Conservation (phyloP, 1,139 yeast genomes). For the Candida tropicalis region DNA sequence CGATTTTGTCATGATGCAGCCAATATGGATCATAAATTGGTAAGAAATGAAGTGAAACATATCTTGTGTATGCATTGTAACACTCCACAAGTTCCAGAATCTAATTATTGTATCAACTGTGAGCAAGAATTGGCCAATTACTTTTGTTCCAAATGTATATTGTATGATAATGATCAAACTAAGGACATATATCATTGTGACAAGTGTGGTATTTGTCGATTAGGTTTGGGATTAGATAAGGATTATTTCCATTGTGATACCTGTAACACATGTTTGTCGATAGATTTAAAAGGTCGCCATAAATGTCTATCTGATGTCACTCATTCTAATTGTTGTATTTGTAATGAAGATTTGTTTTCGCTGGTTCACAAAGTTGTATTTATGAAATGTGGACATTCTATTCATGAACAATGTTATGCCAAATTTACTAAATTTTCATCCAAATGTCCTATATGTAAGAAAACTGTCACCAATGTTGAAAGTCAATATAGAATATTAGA, state of each 20-base stretch:
- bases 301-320: slow-evolving; percentile 85
- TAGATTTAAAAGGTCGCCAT: slow-evolving; percentile 76
- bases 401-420: slow-evolving; percentile 81
- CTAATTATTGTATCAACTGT: slow-evolving; percentile 68
- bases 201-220: slow-evolving; percentile 88
- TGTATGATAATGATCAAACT: slow-evolving; percentile 80
- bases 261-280: slow-evolving; percentile 88
- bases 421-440: slow-evolving; percentile 79
- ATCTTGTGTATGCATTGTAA: slow-evolving; percentile 82
- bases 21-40: slow-evolving; percentile 57
- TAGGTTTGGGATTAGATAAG: slow-evolving; percentile 84
- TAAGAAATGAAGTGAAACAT: slow-evolving; percentile 64
- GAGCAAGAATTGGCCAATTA: slow-evolving; percentile 69
- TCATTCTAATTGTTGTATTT: slow-evolving; percentile 89
- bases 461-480: slow-evolving; percentile 83
- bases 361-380: slow-evolving; percentile 85
- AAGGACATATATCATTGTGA: slow-evolving; percentile 91
- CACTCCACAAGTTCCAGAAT: slow-evolving; percentile 71
- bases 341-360: slow-evolving; percentile 88
- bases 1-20: slow-evolving; percentile 82
- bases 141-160: slow-evolving; percentile 74
- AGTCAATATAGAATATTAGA: slow-evolving; percentile 85
- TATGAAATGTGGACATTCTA: slow-evolving; percentile 94
- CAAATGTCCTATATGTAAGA: slow-evolving; percentile 89
- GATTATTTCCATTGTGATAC: slow-evolving; percentile 90